Evolutionary conservation across 805 yeast species (phyloP).

Genomic region (Jamesozyma jinghongensis): DNA sequence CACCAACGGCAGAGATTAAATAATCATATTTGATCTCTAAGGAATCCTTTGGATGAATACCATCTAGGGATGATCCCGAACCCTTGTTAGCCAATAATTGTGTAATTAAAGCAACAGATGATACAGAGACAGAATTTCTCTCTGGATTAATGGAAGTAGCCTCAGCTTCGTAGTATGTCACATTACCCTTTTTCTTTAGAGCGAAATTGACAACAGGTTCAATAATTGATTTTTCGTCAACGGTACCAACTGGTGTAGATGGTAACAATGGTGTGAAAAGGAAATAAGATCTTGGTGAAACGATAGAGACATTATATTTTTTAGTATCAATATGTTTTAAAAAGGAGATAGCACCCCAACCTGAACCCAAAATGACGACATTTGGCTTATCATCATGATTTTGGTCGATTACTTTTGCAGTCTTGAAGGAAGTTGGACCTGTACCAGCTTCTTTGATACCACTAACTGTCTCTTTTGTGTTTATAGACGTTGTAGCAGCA

Average conservation of each 20-base stretch:
- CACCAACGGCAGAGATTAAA: slow-evolving; percentile 86
- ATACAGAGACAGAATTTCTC: slow-evolving; percentile 57
- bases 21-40: slow-evolving; percentile 62
- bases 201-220: slow-evolving; percentile 90
- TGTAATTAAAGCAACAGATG: slow-evolving; percentile 31
- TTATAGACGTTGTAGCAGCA: slow-evolving; percentile 3
- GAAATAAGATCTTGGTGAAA: slow-evolving; percentile 90
- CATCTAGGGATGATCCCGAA: slow-evolving; percentile 27
- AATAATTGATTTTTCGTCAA: slow-evolving; percentile 81
- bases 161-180: slow-evolving; percentile 79
- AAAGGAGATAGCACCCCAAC: slow-evolving; percentile 91
- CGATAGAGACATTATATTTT: slow-evolving; percentile 78
- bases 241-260: slow-evolving; percentile 88
- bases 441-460: slow-evolving; percentile 7
- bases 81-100: slow-evolving; percentile 11
- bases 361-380: slow-evolving; percentile 69
- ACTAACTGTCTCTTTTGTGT: not conserved
- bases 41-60: slow-evolving; percentile 33
- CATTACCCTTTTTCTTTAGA: slow-evolving; percentile 67
- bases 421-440: slow-evolving; percentile 34
- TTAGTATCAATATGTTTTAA: slow-evolving; percentile 78
- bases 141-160: slow-evolving; percentile 78
- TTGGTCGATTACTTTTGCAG: slow-evolving; percentile 31
- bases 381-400: slow-evolving; percentile 31
- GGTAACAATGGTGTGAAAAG: slow-evolving; percentile 90